Evolutionary conservation across 2,329 filamentous ascomycete species (phyloP).

Genomic region (Rosellinia necatrix): DNA sequence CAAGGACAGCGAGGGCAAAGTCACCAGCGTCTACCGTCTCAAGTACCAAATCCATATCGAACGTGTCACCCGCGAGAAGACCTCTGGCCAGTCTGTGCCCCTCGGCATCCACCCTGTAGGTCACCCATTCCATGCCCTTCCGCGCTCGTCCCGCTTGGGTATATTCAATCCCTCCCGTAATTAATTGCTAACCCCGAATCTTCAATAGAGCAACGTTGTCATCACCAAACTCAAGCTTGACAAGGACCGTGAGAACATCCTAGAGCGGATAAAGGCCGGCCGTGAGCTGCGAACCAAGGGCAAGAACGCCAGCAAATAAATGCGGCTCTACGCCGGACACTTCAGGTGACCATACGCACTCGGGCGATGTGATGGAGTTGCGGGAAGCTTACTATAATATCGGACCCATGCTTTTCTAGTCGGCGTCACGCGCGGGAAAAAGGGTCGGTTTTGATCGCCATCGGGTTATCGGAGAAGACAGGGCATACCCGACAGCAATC

Average conservation of each 20-base stretch:
- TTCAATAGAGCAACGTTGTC: conserved; percentile 75
- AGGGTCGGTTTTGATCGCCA: conserved; percentile 25
- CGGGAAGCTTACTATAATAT: conserved; percentile 12
- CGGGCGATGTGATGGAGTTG: conserved; percentile 8
- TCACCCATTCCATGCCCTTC: not conserved
- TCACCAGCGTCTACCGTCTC: conserved; percentile 96
- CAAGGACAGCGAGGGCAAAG: conserved; percentile 98
- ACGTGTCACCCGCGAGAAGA: conserved; percentile 96
- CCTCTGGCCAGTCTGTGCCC: conserved; percentile 92
- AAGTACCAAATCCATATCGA: conserved; percentile 98
- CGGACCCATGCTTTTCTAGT: conserved; percentile 12
- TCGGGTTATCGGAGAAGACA: conserved; percentile 8
- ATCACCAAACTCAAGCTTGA: conserved; percentile 27
- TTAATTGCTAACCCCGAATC: conserved; percentile 1
- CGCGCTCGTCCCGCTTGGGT: not conserved
- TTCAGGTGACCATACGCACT: conserved; percentile 16
- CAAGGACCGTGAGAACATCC: conserved; percentile 87
- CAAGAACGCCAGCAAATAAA: conserved; percentile 64
- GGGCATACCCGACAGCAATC: conserved; percentile 19
- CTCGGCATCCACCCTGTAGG: conserved; percentile 80
- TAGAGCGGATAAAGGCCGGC: conserved; percentile 82
- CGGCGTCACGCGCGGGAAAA: conserved; percentile 23
- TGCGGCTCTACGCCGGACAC: not conserved
- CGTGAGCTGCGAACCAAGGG: conserved; percentile 76
- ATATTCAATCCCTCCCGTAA: not conserved